These are phyloP conservation scores for Suillus lakei DNA, from an alignment of 768 basidiomycete genomes.

Conservation along the genomic window DNA sequence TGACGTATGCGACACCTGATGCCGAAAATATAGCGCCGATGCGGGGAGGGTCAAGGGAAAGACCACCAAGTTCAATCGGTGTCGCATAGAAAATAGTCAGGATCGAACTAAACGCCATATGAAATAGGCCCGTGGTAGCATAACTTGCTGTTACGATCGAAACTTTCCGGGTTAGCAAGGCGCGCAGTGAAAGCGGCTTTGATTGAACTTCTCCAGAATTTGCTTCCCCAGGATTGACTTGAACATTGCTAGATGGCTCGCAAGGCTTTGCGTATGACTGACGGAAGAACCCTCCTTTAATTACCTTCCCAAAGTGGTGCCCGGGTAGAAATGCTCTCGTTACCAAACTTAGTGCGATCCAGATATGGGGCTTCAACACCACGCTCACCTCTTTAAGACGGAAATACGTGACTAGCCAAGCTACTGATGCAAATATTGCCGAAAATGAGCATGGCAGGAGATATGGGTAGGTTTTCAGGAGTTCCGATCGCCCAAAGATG, in stretches of 20 bases:
- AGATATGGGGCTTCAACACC: neutral
- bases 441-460: slow-evolving; percentile 71
- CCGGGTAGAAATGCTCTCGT: neutral
- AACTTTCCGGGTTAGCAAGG: slow-evolving; percentile 57
- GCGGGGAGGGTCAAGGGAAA: slow-evolving; percentile 27
- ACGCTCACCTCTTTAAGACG: slow-evolving; percentile 58
- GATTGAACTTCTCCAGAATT: neutral
- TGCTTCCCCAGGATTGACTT: neutral
- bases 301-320: neutral
- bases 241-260: neutral
- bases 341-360: neutral
- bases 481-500: slow-evolving; percentile 56
- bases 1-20: slow-evolving; percentile 36
- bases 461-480: slow-evolving; percentile 72
- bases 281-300: neutral
- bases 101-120: slow-evolving; percentile 62
- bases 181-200: slow-evolving; percentile 48
- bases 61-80: slow-evolving; percentile 35
- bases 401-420: slow-evolving; percentile 52
- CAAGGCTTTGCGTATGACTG: neutral
- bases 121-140: slow-evolving; percentile 60
- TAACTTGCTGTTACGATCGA: slow-evolving; percentile 65
- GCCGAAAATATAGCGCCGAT: slow-evolving; percentile 35
- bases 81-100: slow-evolving; percentile 38
- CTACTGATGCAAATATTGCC: slow-evolving; percentile 55